Evolutionary conservation across 257 asterid species (phyloP).

Genomic region (Solanum tarijense): DNA sequence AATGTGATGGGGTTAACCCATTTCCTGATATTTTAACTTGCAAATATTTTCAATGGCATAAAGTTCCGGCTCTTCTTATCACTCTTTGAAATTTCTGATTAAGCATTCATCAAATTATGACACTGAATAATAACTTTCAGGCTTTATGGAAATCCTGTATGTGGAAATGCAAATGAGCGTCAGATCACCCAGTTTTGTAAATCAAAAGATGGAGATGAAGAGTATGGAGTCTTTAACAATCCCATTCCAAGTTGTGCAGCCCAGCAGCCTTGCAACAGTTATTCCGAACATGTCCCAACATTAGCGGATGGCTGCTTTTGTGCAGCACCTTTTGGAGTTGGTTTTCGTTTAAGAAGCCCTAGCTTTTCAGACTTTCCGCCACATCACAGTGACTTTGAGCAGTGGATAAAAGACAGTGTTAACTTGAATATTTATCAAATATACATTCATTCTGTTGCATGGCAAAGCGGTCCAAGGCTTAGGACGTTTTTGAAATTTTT

Average conservation of each 20-base stretch:
- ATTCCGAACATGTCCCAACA: constrained; percentile 25
- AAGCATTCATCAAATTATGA: not conserved
- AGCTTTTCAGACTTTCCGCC: constrained; percentile 33
- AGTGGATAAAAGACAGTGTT: constrained; percentile 13
- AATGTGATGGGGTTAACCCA: not conserved
- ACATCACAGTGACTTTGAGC: constrained; percentile 4
- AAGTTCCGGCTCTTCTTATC: not conserved
- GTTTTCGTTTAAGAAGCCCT: constrained; percentile 37
- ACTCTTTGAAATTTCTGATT: not conserved
- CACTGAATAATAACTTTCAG: constrained; percentile 7
- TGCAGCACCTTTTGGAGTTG: constrained; percentile 48
- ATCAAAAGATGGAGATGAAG: constrained; percentile 9
- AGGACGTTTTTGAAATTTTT: constrained; percentile 27
- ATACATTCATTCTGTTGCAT: constrained; percentile 22
- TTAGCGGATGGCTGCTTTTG: constrained; percentile 29
- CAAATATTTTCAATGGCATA: not conserved
- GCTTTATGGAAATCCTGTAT: constrained; percentile 35
- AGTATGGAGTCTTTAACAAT: constrained; percentile 5
- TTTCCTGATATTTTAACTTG: not conserved
- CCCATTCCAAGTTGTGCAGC: constrained; percentile 16
- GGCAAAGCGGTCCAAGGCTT: constrained; percentile 47
- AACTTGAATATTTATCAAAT: constrained; percentile 16
- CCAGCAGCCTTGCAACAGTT: constrained; percentile 15
- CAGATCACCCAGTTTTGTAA: constrained; percentile 27
- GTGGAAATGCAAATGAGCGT: constrained; percentile 17